Percentiles rank a stretch among this genome's conserved stretches.
These are phyloP conservation scores for Pythium dissimile DNA, from an alignment of 352 stramenopile genomes.

Conservation along the genomic window DNA sequence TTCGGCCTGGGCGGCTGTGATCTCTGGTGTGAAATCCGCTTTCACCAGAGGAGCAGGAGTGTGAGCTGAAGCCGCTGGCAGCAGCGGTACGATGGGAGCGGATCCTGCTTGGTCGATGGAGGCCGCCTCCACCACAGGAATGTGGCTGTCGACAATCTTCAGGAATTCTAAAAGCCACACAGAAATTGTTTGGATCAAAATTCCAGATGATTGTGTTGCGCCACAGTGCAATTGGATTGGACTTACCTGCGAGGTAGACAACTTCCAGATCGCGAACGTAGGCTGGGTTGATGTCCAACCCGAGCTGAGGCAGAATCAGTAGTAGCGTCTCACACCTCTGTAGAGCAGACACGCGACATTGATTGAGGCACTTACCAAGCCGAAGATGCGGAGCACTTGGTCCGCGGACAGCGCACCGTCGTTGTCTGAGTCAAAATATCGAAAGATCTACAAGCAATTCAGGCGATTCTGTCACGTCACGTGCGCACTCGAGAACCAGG, in stretches of 20 bases:
- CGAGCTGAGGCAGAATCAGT: constrained; percentile 47
- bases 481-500: no score
- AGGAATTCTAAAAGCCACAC: constrained; percentile 42
- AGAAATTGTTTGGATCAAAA: no score
- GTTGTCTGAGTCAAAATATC: constrained; percentile 67
- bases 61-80: not conserved
- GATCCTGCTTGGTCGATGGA: not conserved
- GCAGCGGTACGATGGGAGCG: not conserved
- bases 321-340: no score
- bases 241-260: constrained; percentile 56
- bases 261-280: constrained; percentile 56
- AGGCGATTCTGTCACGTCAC: no score
- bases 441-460: no score
- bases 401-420: constrained; percentile 53
- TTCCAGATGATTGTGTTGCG: not conserved
- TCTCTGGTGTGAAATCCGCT: not conserved
- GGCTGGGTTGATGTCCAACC: constrained; percentile 44
- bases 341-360: not conserved
- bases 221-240: not conserved
- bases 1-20: constrained; percentile 2
- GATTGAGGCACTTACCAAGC: constrained; percentile 28
- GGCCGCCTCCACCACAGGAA: constrained; percentile 8
- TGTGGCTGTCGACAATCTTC: constrained; percentile 67
- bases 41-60: not conserved
- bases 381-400: constrained; percentile 64